These are phyloP conservation scores for Jackrogersella minutella DNA, from an alignment of 495 filamentous ascomycete species.

Conservation along the genomic window DNA sequence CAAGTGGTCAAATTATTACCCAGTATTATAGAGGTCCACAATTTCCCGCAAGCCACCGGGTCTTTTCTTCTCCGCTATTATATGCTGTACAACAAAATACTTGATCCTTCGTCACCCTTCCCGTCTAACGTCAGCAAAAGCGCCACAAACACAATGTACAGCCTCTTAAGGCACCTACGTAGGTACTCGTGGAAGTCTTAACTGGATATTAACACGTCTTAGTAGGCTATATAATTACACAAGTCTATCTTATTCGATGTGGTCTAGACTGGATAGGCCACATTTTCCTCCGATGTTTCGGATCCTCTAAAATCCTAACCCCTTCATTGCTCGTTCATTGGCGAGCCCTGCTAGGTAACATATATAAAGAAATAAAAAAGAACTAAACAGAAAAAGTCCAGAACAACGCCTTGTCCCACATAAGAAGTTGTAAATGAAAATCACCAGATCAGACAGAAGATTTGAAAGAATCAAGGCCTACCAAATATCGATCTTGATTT, in stretches of 20 bases:
- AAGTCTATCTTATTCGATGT: background rate
- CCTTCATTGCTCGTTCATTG: slow-evolving; percentile 9
- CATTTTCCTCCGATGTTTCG: slow-evolving; percentile 10
- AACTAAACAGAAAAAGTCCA: background rate
- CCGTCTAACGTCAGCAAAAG: slow-evolving; percentile 37
- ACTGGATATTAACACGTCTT: background rate
- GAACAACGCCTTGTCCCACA: background rate
- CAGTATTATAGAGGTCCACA: slow-evolving; percentile 4
- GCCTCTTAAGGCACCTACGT: background rate
- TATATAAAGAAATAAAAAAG: background rate
- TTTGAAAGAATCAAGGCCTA: background rate
- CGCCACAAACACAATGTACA: slow-evolving; percentile 1
- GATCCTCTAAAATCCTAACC: slow-evolving; percentile 10
- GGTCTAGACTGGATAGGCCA: slow-evolving; percentile 6
- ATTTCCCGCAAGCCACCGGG: slow-evolving; percentile 10
- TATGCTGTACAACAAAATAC: slow-evolving; percentile 22
- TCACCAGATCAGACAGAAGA: slow-evolving; percentile 1
- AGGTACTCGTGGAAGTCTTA: background rate
- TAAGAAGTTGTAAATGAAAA: slow-evolving; percentile 2
- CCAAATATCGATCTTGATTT: background rate
- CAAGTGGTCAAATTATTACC: slow-evolving; percentile 3
- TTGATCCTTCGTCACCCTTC: slow-evolving; percentile 10
- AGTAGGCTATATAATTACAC: background rate
- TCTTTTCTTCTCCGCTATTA: slow-evolving; percentile 2
- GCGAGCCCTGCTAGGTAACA: background rate